Evolutionary conservation across 345 rosid genomes (phyloP).

Genomic region (Corchorus olitorius): DNA sequence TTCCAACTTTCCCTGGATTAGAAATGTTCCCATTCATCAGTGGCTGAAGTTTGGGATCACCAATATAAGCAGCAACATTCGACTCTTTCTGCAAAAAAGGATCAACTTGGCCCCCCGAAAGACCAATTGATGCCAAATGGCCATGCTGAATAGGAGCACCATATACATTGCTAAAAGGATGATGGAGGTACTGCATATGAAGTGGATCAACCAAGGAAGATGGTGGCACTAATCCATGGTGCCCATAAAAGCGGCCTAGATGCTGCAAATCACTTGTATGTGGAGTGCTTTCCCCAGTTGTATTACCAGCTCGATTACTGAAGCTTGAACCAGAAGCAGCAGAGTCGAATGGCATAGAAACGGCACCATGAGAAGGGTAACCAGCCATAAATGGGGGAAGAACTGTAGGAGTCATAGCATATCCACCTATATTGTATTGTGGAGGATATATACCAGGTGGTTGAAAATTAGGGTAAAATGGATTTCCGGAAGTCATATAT

Average conservation of each 20-base stretch:
- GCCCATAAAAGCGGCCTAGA: conserved; percentile 51
- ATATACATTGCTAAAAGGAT: conserved; percentile 52
- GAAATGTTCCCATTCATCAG: conserved; percentile 52
- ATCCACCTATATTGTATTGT: conserved; percentile 61
- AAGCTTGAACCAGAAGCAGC: conserved; percentile 49
- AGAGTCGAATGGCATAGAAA: conserved; percentile 61
- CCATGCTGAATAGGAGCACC: conserved; percentile 56
- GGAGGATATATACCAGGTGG: conserved; percentile 67
- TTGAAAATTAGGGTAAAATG: conserved; percentile 71
- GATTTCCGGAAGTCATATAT: conserved; percentile 67
- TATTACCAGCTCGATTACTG: conserved; percentile 36
- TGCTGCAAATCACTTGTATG: conserved; percentile 46
- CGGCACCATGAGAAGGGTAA: conserved; percentile 67
- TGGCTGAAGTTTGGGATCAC: conserved; percentile 57
- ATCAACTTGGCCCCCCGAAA: conserved; percentile 44
- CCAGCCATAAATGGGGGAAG: conserved; percentile 69
- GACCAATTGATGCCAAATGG: conserved; percentile 34
- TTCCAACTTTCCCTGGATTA: conserved; percentile 53
- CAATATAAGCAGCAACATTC: conserved; percentile 38
- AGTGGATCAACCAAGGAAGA: conserved; percentile 66
- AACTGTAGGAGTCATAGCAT: conserved; percentile 56
- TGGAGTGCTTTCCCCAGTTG: conserved; percentile 41
- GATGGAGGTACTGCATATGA: conserved; percentile 75
- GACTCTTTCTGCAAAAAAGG: conserved; percentile 52
- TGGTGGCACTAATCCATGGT: conserved; percentile 50